phyloP scores from a whole-genome alignment of 305 asterid genomes.

The Caryopteris hybrid region DNA sequence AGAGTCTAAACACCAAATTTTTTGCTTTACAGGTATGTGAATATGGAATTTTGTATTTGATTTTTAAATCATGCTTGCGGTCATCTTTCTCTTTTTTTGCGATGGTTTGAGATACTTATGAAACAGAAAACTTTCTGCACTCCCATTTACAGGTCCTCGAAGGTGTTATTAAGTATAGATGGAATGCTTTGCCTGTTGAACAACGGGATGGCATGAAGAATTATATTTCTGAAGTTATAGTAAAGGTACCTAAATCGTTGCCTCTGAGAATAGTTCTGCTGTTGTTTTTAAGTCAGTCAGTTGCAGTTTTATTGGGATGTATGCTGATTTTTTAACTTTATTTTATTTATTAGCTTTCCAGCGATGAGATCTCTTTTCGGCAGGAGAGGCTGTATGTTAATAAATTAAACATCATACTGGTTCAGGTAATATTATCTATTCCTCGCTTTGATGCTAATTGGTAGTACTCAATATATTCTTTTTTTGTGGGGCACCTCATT shows the following conservation, averaged over 20 bases:
- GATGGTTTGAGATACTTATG: constrained; percentile 20
- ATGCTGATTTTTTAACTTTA: constrained; percentile 13
- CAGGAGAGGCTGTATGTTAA: constrained; percentile 86
- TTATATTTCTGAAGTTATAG: constrained; percentile 96
- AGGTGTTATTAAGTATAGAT: constrained; percentile 96
- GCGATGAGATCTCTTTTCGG: constrained; percentile 85
- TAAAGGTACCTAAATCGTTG: constrained; percentile 52
- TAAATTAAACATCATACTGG: constrained; percentile 81
- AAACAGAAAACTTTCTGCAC: constrained; percentile 10
- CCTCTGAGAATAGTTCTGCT: background rate
- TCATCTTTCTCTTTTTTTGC: background rate
- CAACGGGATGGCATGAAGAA: constrained; percentile 99
- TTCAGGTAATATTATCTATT: constrained; percentile 60
- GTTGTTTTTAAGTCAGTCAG: background rate
- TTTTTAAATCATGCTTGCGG: background rate
- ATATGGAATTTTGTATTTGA: background rate
- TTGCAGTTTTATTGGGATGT: background rate
- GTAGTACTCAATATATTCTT: background rate
- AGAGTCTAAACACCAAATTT: constrained; percentile 81
- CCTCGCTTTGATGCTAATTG: constrained; percentile 3
- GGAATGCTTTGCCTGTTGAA: constrained; percentile 96
- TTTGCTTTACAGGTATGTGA: constrained; percentile 87
- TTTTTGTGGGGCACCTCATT: background rate
- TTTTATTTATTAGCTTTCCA: constrained; percentile 60
- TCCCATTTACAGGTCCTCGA: constrained; percentile 72